Percentiles rank a stretch among this genome's conserved stretches.
Conservation (phyloP, 2,329 filamentous ascomycete species). For the Colletotrichum liaoningense region DNA sequence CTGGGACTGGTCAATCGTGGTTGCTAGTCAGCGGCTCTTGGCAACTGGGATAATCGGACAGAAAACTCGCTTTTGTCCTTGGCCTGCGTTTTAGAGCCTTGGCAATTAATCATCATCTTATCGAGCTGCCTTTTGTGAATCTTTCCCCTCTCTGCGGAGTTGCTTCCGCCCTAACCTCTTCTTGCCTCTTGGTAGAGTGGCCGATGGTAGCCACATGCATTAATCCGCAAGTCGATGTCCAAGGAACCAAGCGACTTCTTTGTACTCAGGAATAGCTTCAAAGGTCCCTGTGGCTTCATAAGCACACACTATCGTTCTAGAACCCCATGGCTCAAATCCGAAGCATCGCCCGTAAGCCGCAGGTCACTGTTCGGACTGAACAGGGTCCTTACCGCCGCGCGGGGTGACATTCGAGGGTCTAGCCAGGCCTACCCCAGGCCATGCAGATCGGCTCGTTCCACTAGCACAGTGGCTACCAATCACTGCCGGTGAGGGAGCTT, state of each 20-base stretch:
- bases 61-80: neutral
- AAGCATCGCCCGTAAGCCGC: neutral
- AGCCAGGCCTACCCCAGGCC: neutral
- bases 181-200: neutral
- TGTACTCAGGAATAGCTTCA: neutral
- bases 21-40: neutral
- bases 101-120: constrained; percentile 9
- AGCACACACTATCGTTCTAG: neutral
- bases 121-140: neutral
- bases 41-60: neutral
- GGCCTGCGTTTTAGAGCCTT: constrained; percentile 10
- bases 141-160: neutral
- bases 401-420: neutral
- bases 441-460: constrained; percentile 22
- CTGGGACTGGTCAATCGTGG: neutral
- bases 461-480: neutral
- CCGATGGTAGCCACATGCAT: neutral
- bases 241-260: neutral
- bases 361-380: neutral
- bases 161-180: neutral
- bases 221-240: neutral
- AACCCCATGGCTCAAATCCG: neutral
- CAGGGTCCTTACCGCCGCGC: neutral
- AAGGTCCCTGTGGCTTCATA: neutral
- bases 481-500: neutral